Percentiles rank a stretch among this genome's conserved stretches.
Evolutionary conservation across 2,329 filamentous ascomycete species (phyloP).

Genomic region (Thielaviopsis cerberus): DNA sequence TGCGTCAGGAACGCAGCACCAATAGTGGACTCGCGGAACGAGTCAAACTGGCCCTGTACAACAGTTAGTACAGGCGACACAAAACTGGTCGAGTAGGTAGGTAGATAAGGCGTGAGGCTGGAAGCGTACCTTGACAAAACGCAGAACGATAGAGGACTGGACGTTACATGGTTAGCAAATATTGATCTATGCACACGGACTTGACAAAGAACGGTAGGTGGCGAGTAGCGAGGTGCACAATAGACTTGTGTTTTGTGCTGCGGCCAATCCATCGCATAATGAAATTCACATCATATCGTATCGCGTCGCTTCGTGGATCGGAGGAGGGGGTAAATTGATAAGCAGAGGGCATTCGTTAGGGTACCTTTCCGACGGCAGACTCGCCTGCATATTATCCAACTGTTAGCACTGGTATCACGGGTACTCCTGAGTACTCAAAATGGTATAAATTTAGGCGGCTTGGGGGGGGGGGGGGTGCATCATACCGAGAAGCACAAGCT

Average conservation of each 20-base stretch:
- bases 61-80: slow-evolving; percentile 1
- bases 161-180: not conserved
- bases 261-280: not conserved
- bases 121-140: slow-evolving; percentile 76
- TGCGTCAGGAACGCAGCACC: slow-evolving; percentile 97
- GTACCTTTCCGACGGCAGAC: slow-evolving; percentile 95
- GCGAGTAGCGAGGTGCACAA: not conserved
- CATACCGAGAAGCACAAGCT: slow-evolving; percentile 88
- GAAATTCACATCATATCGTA: not conserved
- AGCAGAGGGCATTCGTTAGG: slow-evolving; percentile 11
- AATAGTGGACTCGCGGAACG: slow-evolving; percentile 91
- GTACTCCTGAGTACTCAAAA: no score
- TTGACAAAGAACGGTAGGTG: slow-evolving; percentile 13
- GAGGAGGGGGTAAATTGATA: not conserved
- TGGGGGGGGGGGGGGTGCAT: slow-evolving; percentile 6
- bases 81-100: not conserved
- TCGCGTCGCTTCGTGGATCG: not conserved
- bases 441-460: not conserved
- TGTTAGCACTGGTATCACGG: slow-evolving; percentile 1
- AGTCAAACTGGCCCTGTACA: slow-evolving; percentile 87
- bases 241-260: not conserved
- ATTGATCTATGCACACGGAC: not conserved
- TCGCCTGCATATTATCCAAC: slow-evolving; percentile 37
- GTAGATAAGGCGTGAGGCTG: not conserved
- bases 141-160: slow-evolving; percentile 88